Conservation (phyloP, 495 filamentous ascomycete species). For the Evernia prunastri region DNA sequence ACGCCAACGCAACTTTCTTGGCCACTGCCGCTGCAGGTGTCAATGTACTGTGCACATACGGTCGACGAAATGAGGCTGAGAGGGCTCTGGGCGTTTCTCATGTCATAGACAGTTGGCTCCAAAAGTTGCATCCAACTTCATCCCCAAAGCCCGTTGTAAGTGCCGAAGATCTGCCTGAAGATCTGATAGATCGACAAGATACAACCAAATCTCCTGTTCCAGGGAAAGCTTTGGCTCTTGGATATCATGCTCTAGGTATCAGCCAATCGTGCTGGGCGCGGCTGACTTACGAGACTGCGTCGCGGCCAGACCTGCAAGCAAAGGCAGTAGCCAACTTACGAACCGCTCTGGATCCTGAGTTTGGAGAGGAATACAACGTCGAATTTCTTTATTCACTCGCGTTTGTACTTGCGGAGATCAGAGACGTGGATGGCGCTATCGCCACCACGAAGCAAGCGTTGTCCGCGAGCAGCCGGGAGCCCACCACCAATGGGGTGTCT, state of each 20-base stretch:
- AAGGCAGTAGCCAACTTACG: conserved; percentile 68
- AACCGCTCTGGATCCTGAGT: conserved; percentile 59
- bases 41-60: conserved; percentile 72
- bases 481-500: neutral
- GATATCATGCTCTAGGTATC: conserved; percentile 76
- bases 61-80: conserved; percentile 63
- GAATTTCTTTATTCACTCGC: conserved; percentile 75
- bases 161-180: conserved; percentile 30
- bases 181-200: conserved; percentile 22
- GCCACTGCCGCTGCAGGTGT: conserved; percentile 72
- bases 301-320: conserved; percentile 59
- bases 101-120: conserved; percentile 60
- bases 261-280: conserved; percentile 80
- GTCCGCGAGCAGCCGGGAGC: conserved; percentile 1
- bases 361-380: conserved; percentile 53
- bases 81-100: conserved; percentile 63
- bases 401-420: conserved; percentile 69
- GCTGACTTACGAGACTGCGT: conserved; percentile 63
- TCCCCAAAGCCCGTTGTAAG: conserved; percentile 33
- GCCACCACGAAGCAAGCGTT: conserved; percentile 63
- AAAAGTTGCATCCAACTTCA: conserved; percentile 36
- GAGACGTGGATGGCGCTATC: conserved; percentile 70
- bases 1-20: conserved; percentile 67
- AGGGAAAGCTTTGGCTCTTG: conserved; percentile 50
- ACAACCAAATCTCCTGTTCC: conserved; percentile 38